A percentile compares a stretch with the other conserved stretches of the same genome.
Evolutionary conservation across 257 asterid genomes (phyloP).

Genomic region (Knoxia roxburghii): DNA sequence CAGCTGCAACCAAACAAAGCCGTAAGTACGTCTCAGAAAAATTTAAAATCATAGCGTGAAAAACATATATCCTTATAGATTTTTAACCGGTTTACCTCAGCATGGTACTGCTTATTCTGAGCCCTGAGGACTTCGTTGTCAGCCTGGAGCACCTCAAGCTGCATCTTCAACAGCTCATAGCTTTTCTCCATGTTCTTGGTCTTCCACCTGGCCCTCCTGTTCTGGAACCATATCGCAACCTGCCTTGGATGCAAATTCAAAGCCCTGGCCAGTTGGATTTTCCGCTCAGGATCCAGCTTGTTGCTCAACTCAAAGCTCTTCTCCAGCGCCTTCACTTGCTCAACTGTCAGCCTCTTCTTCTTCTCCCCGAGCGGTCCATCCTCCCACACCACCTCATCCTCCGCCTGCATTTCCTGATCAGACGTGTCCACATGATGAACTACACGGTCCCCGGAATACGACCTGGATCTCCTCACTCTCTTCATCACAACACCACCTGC

Average conservation of each 20-base stretch:
- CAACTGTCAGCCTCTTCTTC: slow-evolving; percentile 70
- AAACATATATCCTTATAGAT: no score
- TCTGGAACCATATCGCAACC: slow-evolving; percentile 88
- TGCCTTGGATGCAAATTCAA: slow-evolving; percentile 79
- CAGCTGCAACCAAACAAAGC: slow-evolving; percentile 55
- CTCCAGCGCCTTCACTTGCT: slow-evolving; percentile 84
- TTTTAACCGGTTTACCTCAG: slow-evolving; percentile 38
- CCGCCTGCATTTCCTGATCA: slow-evolving; percentile 40
- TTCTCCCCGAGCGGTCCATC: slow-evolving; percentile 62
- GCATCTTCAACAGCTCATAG: slow-evolving; percentile 58
- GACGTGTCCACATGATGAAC: slow-evolving; percentile 27
- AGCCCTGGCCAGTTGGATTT: slow-evolving; percentile 70
- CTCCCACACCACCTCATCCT: slow-evolving; percentile 66
- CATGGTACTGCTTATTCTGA: slow-evolving; percentile 59
- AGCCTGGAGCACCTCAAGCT: slow-evolving; percentile 57
- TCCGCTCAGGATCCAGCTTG: slow-evolving; percentile 81
- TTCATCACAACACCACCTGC: slow-evolving; percentile 53
- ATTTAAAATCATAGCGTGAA: no score
- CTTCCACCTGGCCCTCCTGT: slow-evolving; percentile 83
- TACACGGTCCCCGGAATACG: slow-evolving; percentile 46
- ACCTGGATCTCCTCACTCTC: slow-evolving; percentile 78
- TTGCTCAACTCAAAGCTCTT: slow-evolving; percentile 75
- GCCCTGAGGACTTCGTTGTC: slow-evolving; percentile 68
- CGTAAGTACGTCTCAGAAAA: no score
- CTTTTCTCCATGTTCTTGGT: slow-evolving; percentile 82